Base-by-base conservation (phyloP, 2,329 filamentous ascomycete genomes). In the Rosellinia necatrix region DNA sequence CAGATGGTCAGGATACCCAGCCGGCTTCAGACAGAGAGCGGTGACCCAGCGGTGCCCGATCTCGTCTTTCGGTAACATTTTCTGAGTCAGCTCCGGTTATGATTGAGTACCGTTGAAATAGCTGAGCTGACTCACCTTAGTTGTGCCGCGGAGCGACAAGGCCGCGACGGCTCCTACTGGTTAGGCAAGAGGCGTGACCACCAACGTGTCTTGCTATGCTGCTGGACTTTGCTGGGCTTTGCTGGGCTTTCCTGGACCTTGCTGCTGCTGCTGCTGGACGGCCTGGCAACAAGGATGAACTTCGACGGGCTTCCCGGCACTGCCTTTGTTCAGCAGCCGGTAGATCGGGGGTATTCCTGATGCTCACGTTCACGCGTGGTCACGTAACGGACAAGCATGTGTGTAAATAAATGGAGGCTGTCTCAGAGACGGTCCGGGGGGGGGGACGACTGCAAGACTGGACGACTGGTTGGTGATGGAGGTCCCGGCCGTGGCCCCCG, bases 71-170 rank as follows among this genome's bases (percentile, higher is more conserved):
- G 42, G 60, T 46, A 41, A 62, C 42, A 53, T 56, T 59, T 59
- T 65, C 62, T 65, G 62, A 65, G 66, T 68, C 65, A 68, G 66
- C 66, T 61, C 43, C 32, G n/a, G 22, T 21, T 46, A 34, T 59
- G 55, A 60, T 58, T 53, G 61, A 61, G 53, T 59, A 63, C 41
- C 50, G 48, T 49, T 50, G 43, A 57, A 59, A 56, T 48, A 63
- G 58, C 55, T 60, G 62, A 58, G 63, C 64, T 63, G 61, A 67
- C 66, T 68, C 58, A 64, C 62, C 55, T 61, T 54, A 51, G 52
- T 56, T 42, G 64, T 61, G 58, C 63, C 63, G 64, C 63, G 56
- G 59, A 55, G 58, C 41, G 55, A 42, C 32, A 37, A 43, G 48
- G 40, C 27, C 44, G 58, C 51, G 53, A 53, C 48, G 25, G 29